Evolutionary conservation across 1,284 basidiomycete genomes (phyloP), one percentile per base, ranked within the genome.

Genomic region (Papiliotrema nemorosa): DNA sequence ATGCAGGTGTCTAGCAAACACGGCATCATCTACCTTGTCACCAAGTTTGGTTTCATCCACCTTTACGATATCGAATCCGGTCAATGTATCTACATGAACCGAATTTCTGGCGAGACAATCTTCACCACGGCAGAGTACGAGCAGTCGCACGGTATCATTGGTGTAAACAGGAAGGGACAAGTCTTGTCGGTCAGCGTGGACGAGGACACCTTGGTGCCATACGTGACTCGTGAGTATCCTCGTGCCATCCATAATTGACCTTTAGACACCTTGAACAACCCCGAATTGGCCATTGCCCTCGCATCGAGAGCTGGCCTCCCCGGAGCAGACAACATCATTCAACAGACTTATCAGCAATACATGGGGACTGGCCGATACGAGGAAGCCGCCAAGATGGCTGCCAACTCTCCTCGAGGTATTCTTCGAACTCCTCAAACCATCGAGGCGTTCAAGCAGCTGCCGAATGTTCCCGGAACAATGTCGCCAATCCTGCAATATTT

Each of bases 41-140:
- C 96, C 55, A 99, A 99, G 75, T 98, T 92, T 73, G 96, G 96
- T 45, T 99, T 99, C 78, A 97, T 99, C 68, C 96, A 98, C 77
- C 83, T 99, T 16, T 99, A 99, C 77, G 96, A 99, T 76, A 83
- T 98, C 60, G 96, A 99, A 76, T 85, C 88, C n/a, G 96, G 94
- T 54, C 87, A 91, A 47, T 98, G 96, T 79, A 86, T 98, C 64
- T 99, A 98, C 81, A 99, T 98, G 96, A 98, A 99, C 82, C 88
- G 96, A 59, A 98, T 99, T 73, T 96, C 91, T 44, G 94, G 96
- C 40, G 96, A 98, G 78, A 98, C 96, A 43, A 97, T 98, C 74
- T 98, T 99, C 75, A 93, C 97, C 45, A 97, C 96, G 6, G 90
- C 93, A 18, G 92, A 97, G 68, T 91, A 97, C 74, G 93, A 97